Evolutionary conservation across 2,329 filamentous ascomycete species (phyloP), one percentile per base, ranked within the genome.

Genomic region (Hypoxylon sp.): DNA sequence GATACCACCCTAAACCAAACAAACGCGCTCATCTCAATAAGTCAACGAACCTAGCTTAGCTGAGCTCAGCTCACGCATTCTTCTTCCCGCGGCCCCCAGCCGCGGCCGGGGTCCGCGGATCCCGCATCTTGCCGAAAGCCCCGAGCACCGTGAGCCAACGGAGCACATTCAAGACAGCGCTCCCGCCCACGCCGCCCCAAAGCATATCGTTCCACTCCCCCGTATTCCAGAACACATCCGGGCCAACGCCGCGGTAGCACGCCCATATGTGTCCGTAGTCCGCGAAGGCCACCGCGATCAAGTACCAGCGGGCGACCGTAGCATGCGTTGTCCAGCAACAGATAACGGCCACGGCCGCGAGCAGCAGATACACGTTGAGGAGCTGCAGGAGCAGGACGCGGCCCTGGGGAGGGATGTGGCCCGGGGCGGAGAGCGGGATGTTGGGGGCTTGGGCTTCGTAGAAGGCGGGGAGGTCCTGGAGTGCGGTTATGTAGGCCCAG

Each of bases 231-330:
- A 78, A 73, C 3, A 73, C 45, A 0, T 75, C 72, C 1, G 61
- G 32, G 1, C 75, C 77, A 1, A 78, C 68, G 11, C 72, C 74
- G 12, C 65, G 54, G 55, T 78, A 78, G 12, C 68, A 67, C 8
- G 74, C 74, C 65, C 72, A 78, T 37, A 79, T 71, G 62, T 79
- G 77, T 2, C 78, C 77, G 55, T 75, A 77, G 62, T 79, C 77
- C 2, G 76, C 77, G 11, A 79, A 43, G 14, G 75, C 73, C 6
- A 78, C 71, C 12, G 65, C 70, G 5, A 72, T 34, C 1, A 78
- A 70, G 43, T 76, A 78, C 57, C 69, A 57, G 6, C 69, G 69
- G 7, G 73, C 67, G 0, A 73, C 70, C 19, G 53, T 23, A 1
- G 71, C 57, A 48, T 75, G 70, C 32, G 69, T 60, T 48, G 76